Base-by-base conservation (phyloP, 768 basidiomycete genomes). In the Auriscalpium orientale region DNA sequence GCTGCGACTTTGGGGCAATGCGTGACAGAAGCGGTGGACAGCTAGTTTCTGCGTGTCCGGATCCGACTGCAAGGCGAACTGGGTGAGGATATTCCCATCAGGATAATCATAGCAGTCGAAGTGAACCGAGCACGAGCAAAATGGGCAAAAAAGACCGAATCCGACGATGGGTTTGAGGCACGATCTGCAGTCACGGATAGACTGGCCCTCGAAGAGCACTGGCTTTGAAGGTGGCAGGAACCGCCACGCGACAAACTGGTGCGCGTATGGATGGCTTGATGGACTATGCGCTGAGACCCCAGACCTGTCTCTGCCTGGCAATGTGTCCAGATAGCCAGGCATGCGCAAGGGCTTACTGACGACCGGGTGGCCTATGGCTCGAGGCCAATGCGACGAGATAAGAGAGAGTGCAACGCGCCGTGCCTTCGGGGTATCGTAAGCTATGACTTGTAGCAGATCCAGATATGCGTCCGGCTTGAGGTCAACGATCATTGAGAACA, bases 61-160 rank as follows among this genome's bases (percentile, higher is more conserved):
- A 60, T 82, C 81, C 12, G 74, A 63, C 16, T 69, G 62, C 58
- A 75, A 68, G 18, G 73, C 65, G 59, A 87, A 87, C 59, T 84
- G 77, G 7, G 77, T 66, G 56, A 82, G 67, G 56, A 79, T 74
- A 60, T 78, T 84, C 22, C 87, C 88, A 49, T 80, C 79, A 7
- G 82, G 79, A 57, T 83, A 76, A 61, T 88, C 83, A 62, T 89
- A 91, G 71, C 91, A 94, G 59, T 84, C 82, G 56, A 89, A 81
- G 67, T 94, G 91, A 8, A 89, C 80, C 1, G 76, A 70, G 56
- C 82, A 85, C 66, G 79, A 74, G 68, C 90, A 91, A 49, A 84
- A 76, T 1, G 85, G 77, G 64, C 90, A 92, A 11, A 84, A 67
- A 7, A 94, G 71, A 6, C 83, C 86, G 64, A 87, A 89, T n/a